These are phyloP conservation scores for Gliomastix tumulicola DNA, from an alignment of 2,329 filamentous ascomycete species.

Conservation along the genomic window DNA sequence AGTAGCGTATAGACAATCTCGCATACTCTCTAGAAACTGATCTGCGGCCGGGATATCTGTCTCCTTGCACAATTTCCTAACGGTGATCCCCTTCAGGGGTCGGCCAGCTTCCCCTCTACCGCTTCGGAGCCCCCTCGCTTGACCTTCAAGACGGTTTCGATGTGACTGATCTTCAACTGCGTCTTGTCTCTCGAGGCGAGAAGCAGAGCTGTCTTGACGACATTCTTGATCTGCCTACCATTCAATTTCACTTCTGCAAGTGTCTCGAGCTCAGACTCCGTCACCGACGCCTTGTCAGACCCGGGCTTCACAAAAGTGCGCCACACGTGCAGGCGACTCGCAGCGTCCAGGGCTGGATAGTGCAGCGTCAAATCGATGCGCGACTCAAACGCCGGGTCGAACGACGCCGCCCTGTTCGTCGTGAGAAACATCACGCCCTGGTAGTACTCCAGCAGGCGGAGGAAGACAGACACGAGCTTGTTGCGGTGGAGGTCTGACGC, in stretches of 20 bases:
- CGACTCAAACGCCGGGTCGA: constrained; percentile 39
- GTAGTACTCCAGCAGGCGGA: constrained; percentile 45
- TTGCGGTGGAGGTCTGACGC: constrained; percentile 26
- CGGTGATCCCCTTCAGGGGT: too few species aligned
- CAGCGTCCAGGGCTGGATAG: constrained; percentile 31
- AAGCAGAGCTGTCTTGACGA: constrained; percentile 27
- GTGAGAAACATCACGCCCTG: constrained; percentile 42
- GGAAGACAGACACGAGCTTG: constrained; percentile 34
- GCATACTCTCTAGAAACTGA: too few species aligned
- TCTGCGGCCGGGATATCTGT: too few species aligned
- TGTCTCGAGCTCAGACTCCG: constrained; percentile 19
- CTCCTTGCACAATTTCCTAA: too few species aligned
- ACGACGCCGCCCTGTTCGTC: constrained; percentile 38
- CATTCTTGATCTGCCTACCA: constrained; percentile 44
- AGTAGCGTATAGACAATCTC: too few species aligned
- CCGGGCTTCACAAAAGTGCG: constrained; percentile 22
- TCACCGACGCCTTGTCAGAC: constrained; percentile 14
- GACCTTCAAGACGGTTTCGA: too few species aligned
- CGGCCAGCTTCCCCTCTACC: too few species aligned
- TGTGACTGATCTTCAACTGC: too few species aligned
- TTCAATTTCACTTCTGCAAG: constrained; percentile 34
- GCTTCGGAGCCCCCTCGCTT: too few species aligned
- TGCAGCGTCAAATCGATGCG: constrained; percentile 40
- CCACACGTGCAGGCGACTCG: constrained; percentile 29
- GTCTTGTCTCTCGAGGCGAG: too few species aligned